Evolutionary conservation across 2,329 filamentous ascomycete species (phyloP), one percentile per base, ranked within the genome.

Genomic region (Phaeosphaeria sp.): DNA sequence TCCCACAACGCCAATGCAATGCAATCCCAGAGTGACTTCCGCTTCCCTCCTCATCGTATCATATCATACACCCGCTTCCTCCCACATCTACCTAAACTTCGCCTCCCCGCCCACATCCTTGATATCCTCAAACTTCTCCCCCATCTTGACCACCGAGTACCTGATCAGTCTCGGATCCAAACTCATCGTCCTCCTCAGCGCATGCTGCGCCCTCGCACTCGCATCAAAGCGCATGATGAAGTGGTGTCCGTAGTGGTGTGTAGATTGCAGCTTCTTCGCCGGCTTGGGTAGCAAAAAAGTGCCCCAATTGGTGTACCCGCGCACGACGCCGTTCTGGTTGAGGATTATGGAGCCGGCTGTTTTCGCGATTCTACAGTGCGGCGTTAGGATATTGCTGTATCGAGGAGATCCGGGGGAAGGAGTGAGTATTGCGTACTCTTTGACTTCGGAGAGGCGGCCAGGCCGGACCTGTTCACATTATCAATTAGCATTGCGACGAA

Each of bases 191-290:
- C 84, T 85, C 60, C 89, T 86, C 42, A 99, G 86, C 44, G 88
- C 83, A 65, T 91, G 82, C 79, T 98, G 94, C 7, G 91, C 89
- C 50, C 82, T 78, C 7, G 88, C 81, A 58, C 89, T 90, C 55
- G 90, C 82, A 78, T 99, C 95, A 83, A 97, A 99, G 69, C 95
- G 91, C 91, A 99, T 91, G 74, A 96, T 91, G 79, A 99, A 99
- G 85, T 99, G 96, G 82, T 98, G 93, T 54, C 95, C 95, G 67
- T 88, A 86, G 64, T 87, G 87, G 84, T 98, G 90, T 66, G 88
- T 88, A 68, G 90, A 88, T 80, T 97, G 93, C 79, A 96, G 89
- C 74, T 90, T 89, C 61, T 88, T 89, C 57, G 89, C 84, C 61
- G 92, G 87, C 67, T 89, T 90, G 48, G 95, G 94, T 18, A 99